Conservation (phyloP, 345 rosid genomes). For the Sonneratia alba region DNA sequence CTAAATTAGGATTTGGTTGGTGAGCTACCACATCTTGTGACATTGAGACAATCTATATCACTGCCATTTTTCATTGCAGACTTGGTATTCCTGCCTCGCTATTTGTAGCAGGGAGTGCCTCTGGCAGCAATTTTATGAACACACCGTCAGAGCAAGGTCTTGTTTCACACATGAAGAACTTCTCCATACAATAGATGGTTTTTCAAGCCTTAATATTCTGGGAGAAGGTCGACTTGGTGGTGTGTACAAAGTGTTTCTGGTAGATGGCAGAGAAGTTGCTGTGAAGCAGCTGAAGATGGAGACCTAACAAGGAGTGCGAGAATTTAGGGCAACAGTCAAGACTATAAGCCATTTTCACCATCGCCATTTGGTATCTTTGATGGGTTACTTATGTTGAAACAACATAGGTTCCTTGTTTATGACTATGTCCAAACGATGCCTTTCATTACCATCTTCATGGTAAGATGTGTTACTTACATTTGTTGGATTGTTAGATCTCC, state of each 20-base stretch:
- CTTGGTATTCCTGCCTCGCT: slow-evolving; percentile 45
- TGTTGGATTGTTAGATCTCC: background rate
- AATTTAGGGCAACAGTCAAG: slow-evolving; percentile 94
- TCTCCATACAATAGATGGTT: slow-evolving; percentile 57
- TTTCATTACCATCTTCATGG: slow-evolving; percentile 90
- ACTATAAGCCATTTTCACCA: slow-evolving; percentile 91
- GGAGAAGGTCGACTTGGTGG: slow-evolving; percentile 99
- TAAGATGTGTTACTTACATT: slow-evolving; percentile 25
- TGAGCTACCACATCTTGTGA: background rate
- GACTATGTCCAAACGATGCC: slow-evolving; percentile 80
- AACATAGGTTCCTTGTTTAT: slow-evolving; percentile 80
- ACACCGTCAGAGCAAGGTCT: slow-evolving; percentile 64
- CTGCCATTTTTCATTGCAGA: slow-evolving; percentile 32
- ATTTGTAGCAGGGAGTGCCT: slow-evolving; percentile 36
- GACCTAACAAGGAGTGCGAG: slow-evolving; percentile 93
- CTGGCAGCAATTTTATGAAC: slow-evolving; percentile 46
- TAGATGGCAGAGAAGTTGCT: slow-evolving; percentile 80
- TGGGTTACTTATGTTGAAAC: slow-evolving; percentile 82
- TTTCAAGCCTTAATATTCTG: slow-evolving; percentile 61
- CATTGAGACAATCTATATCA: background rate
- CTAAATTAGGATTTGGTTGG: background rate
- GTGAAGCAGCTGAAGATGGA: slow-evolving; percentile 94
- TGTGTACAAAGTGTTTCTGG: slow-evolving; percentile 79
- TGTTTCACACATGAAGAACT: slow-evolving; percentile 89
- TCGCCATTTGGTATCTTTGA: slow-evolving; percentile 92